Base-by-base conservation (phyloP, 2,329 filamentous ascomycete species). In the Talaromyces islandicus region DNA sequence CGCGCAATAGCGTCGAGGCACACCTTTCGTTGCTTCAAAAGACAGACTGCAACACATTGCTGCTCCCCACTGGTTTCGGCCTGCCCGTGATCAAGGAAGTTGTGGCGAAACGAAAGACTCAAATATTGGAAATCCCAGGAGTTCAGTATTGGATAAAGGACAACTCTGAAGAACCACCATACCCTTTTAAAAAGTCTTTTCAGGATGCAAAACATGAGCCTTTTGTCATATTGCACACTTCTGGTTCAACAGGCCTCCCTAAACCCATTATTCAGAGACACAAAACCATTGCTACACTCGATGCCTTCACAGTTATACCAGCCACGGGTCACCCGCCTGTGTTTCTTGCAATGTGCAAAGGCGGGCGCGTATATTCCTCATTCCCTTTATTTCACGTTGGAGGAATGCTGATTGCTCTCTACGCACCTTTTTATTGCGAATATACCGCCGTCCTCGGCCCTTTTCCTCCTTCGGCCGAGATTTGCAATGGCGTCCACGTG, bases 131-230 rank as follows among this genome's bases (percentile, higher is more conserved):
- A 19, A 21, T 5, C 30, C 58, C 35, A 61, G 59, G 17, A 73
- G 56, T n/a, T 41, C 2, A 69, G 10, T 9, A 30, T 30, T 30
- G 29, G 29, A 30, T 30, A 9, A 30, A 30, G 29, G 29, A 30
- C 29, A 30, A 30, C 29, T 30, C 29, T 30, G 29, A 30, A 30
- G 29, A 30, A 30, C 29, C 29, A 7, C 29, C 29, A 62, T 43
- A 75, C 62, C 62, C 77, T 70, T 3, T 68, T 71, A 19, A 69
- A 71, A 62, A 77, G 75, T 35, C 73, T 73, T 52, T 68, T 68
- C 46, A 73, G 69, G 19, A 77, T 59, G 0, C 70, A 73, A 4
- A 69, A 71, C 19, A 77, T 61, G 10, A 76, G 71, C 3, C 71
- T 71, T 48, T 58, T 2, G 50, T 61, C 6, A 52, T 58, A 21